Evolutionary conservation across 2,329 filamentous ascomycete species (phyloP).

Genomic region (Orbilia oligospora): DNA sequence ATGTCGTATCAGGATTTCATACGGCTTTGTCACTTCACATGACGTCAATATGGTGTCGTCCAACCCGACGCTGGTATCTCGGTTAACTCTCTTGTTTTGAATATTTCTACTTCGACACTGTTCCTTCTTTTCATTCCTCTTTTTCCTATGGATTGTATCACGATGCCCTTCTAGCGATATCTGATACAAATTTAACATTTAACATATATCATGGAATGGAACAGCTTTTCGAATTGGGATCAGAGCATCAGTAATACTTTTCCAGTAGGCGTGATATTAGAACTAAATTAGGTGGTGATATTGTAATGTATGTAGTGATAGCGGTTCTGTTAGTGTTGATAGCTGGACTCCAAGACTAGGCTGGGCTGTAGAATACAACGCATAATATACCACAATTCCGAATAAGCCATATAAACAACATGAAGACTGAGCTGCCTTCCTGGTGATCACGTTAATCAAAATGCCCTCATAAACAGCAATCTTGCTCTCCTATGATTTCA

Average conservation of each 20-base stretch:
- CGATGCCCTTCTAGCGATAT: conserved; percentile 28
- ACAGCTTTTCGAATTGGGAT: background rate
- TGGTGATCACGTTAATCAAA: conserved; percentile 4
- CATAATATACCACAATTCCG: conserved; percentile 40
- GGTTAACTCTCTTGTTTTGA: background rate
- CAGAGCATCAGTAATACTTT: background rate
- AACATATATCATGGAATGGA: conserved; percentile 2
- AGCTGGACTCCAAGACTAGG: no score
- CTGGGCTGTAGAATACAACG: background rate
- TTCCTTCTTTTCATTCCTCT: background rate
- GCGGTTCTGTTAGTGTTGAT: no score
- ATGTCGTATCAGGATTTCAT: conserved; percentile 5
- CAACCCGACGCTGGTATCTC: conserved; percentile 36
- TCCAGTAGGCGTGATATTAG: conserved; percentile 3
- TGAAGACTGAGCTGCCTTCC: no score
- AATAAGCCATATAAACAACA: background rate
- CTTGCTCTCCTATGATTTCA: background rate
- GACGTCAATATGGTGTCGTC: conserved; percentile 33
- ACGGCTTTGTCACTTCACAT: conserved; percentile 9
- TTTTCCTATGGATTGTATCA: conserved; percentile 24
- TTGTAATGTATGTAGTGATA: no score
- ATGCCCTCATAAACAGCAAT: background rate
- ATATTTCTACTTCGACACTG: background rate
- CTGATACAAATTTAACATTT: conserved; percentile 22
- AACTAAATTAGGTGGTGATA: no score